Conservation (phyloP, 768 basidiomycete genomes). For the Leccinum barrowsii region DNA sequence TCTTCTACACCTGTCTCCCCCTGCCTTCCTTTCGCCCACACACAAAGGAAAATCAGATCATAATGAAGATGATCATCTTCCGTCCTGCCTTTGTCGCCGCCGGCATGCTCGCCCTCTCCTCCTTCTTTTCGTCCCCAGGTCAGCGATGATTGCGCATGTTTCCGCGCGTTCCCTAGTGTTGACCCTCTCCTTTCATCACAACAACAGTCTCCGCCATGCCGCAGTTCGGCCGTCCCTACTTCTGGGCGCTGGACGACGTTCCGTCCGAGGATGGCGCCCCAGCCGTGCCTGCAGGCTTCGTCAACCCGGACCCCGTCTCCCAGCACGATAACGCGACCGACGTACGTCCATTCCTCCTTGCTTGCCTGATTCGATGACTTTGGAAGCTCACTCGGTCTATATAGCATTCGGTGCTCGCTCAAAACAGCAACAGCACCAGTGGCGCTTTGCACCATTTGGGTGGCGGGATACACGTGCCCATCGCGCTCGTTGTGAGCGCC, state of each 20-base stretch:
- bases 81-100: conserved; percentile 17
- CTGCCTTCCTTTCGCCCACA: background rate
- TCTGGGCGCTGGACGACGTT: conserved; percentile 11
- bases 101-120: conserved; percentile 5
- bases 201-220: conserved; percentile 16
- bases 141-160: background rate
- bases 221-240: conserved; percentile 18
- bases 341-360: background rate
- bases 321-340: background rate
- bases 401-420: background rate
- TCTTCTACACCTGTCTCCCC: background rate
- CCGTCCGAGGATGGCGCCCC: background rate
- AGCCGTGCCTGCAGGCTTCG: background rate
- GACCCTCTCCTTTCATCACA: background rate
- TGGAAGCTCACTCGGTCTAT: background rate
- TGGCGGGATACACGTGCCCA: background rate
- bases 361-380: background rate
- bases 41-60: background rate
- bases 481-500: conserved; percentile 3
- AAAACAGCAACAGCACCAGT: conserved; percentile 2
- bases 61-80: conserved; percentile 22
- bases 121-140: conserved; percentile 14
- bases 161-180: background rate
- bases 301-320: background rate
- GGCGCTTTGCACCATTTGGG: conserved; percentile 13